Percentiles rank a stretch among this genome's conserved stretches.
phyloP scores from a whole-genome alignment of 1,284 basidiomycete genomes.

The Amylostereum areolatum region DNA sequence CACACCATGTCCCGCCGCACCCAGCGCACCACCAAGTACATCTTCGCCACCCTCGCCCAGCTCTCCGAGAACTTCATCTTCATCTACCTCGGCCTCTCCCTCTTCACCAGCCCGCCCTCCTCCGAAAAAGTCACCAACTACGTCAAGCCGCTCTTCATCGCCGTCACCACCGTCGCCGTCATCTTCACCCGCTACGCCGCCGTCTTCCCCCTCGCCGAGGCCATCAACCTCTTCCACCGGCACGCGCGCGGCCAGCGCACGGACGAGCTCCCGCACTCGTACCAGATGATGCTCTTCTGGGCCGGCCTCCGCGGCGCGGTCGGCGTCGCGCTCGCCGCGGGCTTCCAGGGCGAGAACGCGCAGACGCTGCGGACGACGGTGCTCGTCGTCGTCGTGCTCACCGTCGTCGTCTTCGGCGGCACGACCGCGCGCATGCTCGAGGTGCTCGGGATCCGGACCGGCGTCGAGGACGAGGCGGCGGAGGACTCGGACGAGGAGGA shows the following conservation, averaged over 20 bases:
- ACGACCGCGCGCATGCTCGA: conserved; percentile 97
- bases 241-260: conserved; percentile 78
- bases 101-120: conserved; percentile 82
- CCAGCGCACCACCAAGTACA: conserved; percentile 93
- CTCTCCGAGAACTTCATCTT: conserved; percentile 99
- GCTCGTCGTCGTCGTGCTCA: conserved; percentile 92
- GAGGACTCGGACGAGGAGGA: conserved; percentile 81
- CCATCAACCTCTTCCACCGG: conserved; percentile 87
- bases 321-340: conserved; percentile 93
- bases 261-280: conserved; percentile 90
- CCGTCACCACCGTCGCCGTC: conserved; percentile 85
- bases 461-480: conserved; percentile 84
- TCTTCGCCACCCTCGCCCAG: conserved; percentile 88
- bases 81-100: conserved; percentile 94
- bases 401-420: conserved; percentile 93
- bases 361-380: conserved; percentile 91
- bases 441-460: conserved; percentile 92
- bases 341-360: conserved; percentile 90
- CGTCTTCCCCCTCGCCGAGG: conserved; percentile 94
- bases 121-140: conserved; percentile 73
- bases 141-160: conserved; percentile 95
- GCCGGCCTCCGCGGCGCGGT: conserved; percentile 95
- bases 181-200: conserved; percentile 93
- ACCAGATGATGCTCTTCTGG: conserved; percentile 99
- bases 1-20: conserved; percentile 98